These are phyloP conservation scores for Pseudogymnoascus sp. DNA, from an alignment of 2,329 filamentous ascomycete species.

Conservation along the genomic window DNA sequence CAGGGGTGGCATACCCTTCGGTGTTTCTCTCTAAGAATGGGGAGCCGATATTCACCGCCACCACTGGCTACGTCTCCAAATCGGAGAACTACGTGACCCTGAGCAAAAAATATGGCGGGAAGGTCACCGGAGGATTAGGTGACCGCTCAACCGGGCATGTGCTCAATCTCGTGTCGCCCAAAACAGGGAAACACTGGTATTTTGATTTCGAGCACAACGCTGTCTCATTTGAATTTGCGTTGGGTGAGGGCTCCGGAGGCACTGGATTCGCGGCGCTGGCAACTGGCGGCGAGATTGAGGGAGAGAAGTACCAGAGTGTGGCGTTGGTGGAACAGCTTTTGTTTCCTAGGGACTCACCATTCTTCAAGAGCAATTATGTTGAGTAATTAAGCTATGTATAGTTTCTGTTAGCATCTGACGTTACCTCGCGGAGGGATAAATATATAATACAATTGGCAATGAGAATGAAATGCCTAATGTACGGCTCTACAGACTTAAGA, in stretches of 20 bases:
- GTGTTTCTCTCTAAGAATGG: neutral
- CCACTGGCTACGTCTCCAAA: neutral
- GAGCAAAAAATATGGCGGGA: neutral
- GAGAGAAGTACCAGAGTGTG: neutral
- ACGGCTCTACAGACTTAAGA: neutral
- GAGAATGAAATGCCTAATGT: neutral
- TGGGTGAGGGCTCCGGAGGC: neutral
- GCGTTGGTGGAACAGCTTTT: neutral
- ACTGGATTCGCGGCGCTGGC: neutral
- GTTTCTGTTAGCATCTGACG: neutral
- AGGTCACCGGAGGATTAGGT: neutral
- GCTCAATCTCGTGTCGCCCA: neutral
- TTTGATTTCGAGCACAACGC: neutral
- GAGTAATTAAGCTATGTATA: neutral
- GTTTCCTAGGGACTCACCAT: neutral
- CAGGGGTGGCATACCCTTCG: neutral
- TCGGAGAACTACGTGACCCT: neutral
- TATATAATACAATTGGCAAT: neutral
- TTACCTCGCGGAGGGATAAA: neutral
- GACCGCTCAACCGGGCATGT: neutral
- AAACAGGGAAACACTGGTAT: neutral
- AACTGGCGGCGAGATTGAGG: neutral
- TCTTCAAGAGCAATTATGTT: neutral
- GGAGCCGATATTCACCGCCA: neutral
- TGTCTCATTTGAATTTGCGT: neutral